These are phyloP conservation scores for Talaromyces adpressus DNA, from an alignment of 495 filamentous ascomycete species.

Conservation along the genomic window DNA sequence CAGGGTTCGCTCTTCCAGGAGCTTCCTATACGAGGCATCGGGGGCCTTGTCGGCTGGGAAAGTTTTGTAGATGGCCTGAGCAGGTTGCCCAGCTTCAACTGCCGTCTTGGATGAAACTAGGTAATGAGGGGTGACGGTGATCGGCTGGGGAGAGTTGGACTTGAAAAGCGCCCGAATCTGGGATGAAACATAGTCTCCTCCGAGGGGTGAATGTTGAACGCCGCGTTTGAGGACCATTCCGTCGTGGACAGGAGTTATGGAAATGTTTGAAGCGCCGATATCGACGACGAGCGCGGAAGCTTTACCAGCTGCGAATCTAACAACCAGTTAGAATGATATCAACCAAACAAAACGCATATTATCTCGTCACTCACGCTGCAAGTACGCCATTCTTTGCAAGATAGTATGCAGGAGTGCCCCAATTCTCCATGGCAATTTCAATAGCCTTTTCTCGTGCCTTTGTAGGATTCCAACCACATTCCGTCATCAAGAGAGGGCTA, in stretches of 20 bases:
- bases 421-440: slow-evolving; percentile 92
- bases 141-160: slow-evolving; percentile 62
- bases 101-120: slow-evolving; percentile 76
- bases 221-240: slow-evolving; percentile 89
- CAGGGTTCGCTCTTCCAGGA: slow-evolving; percentile 88
- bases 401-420: slow-evolving; percentile 91
- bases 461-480: slow-evolving; percentile 82
- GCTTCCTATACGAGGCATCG: slow-evolving; percentile 61
- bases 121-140: slow-evolving; percentile 79
- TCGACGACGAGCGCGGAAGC: slow-evolving; percentile 87
- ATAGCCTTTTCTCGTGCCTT: slow-evolving; percentile 88
- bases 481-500: slow-evolving; percentile 87
- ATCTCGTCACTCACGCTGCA: slow-evolving; percentile 44
- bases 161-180: slow-evolving; percentile 78
- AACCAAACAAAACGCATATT: neutral
- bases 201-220: slow-evolving; percentile 73
- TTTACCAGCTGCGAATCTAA: slow-evolving; percentile 82
- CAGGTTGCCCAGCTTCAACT: slow-evolving; percentile 79
- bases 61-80: slow-evolving; percentile 60
- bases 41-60: slow-evolving; percentile 59
- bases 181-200: slow-evolving; percentile 80
- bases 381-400: slow-evolving; percentile 63
- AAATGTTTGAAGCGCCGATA: slow-evolving; percentile 84
- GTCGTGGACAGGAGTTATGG: slow-evolving; percentile 87
- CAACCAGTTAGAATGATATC: neutral